Evolutionary conservation across 106 monocot species (phyloP), one percentile per base, ranked within the genome.

Genomic region (Alisma plantagoaquatica): DNA sequence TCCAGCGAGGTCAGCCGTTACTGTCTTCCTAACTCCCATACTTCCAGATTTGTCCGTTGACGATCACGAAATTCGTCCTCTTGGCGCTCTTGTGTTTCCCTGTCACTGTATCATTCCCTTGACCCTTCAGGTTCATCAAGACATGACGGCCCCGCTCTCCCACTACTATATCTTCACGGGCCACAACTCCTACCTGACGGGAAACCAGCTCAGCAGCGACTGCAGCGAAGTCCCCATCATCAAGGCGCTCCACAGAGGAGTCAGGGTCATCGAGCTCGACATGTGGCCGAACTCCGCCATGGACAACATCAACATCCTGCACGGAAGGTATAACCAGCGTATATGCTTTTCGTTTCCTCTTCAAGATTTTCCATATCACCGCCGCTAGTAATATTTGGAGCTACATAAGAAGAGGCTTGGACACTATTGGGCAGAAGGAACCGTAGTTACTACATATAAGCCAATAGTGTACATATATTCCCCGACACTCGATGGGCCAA

Each of bases 121-220:
- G 35, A n/a, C 35, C 3, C 30, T 55, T 15, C 54, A 82, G 77
- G 70, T 83, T 62, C 48, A 83, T 42, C 70, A 83, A 16, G 67
- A 74, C 28, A 83, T 83, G 77, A 55, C 31, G 15, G 73, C 70
- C 33, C 82, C 82, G 14, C 24, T 83, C 38, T 77, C 77, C 4
- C 74, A 83, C 30, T 77, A 78, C 23, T 78, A 63, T 63, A 74
- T 83, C 62, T 83, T 74, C 29, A 74, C 77, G 11, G 63, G 83
- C 15, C 83, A 83, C 31, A 83, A 83, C 12, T 83, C 77, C 1
- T 83, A 77, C 54, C 16, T 77, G 23, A 71, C 60, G 12, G 77
- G 77, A 23, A 77, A 83, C 61, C 77, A 77, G 17, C 67, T 78
- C 11, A 74, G 46, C 38, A 83, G 77, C 18, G 31, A 62, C 10